Evolutionary conservation across 2,329 filamentous ascomycete species (phyloP), one percentile per base, ranked within the genome.

Genomic region (Cytospora paraplurivora): DNA sequence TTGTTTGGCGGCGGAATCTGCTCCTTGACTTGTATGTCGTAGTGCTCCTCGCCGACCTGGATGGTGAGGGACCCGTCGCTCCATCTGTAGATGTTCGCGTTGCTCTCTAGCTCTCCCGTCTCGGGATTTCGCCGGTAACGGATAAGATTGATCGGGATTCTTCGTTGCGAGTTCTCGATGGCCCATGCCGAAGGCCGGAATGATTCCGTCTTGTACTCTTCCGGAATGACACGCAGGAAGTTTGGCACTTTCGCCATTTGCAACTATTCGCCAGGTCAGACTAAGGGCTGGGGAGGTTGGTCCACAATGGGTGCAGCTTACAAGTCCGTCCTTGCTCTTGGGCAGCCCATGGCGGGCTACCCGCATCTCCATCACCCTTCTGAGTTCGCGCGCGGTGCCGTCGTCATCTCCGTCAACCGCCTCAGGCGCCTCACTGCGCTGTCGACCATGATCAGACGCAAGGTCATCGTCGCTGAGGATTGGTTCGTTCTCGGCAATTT

Each of bases 11-110:
- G 78, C 1, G 89, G 88, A 1, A 89, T 89, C 55, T 93, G 84
- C 32, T 81, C 77, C 75, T 91, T 92, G 69, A 85, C 87, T 67
- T 87, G 82, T 53, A 93, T 82, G 71, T 92, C 89, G 78, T 89
- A 93, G 71, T 93, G 90, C 67, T 88, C 86, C 64, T 86, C 87
- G 15, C 90, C 91, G 32, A 93, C 81, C n/a, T 89, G 85, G 32
- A 94, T 79, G 12, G 90, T 93, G 17, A 91, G 78, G 4, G 88
- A 92, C 34, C 91, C 91, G 71, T 94, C 91, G 66, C 88, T 92
- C 91, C 91, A 94, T 69, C 85, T 85, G 71, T 91, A 85, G 35
- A 94, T 78, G 67, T 88, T 84, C 2, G 91, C 85, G 72, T 94
- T 94, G 71, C 90, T 93, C 72, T 90, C 85, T 13, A 93, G 79